Base-by-base conservation (phyloP, 202 grass and related monocot genomes). In the Setaria italica region DNA sequence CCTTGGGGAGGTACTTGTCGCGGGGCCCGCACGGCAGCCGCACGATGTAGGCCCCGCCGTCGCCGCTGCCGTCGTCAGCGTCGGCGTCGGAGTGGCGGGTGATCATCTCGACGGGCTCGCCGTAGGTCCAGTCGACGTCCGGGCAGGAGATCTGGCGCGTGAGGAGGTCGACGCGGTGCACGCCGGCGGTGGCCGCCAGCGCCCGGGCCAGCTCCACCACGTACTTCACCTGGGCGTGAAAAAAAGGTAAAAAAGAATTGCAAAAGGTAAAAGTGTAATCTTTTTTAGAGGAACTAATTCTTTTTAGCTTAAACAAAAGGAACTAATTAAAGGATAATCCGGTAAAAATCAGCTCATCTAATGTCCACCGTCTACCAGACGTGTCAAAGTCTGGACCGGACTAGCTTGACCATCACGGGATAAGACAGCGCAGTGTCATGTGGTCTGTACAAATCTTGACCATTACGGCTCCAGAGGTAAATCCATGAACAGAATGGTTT, bases 51-150 rank as follows among this genome's bases (percentile, higher is more conserved):
- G 96, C 95, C 0, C 91, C 91, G 6, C 71, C 86, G 3, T 37
- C 67, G 76, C 75, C 79, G 11, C n/a, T 69, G 7, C 33, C 49
- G 47, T 0, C 73, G 41, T 0, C 37, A 11, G 3, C 70, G n/a
- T 12, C 59, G n/a, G 6, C 35, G 17, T 67, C 86, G 3, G 90
- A 67, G 4, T 79, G 70, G 7, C 47, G 80, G 5, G 86, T 86
- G 4, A 99, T 74, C 96, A 99, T 99, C 79, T 99, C 96, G 0
- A 99, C 90, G 10, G 93, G 93, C 77, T 99, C 96, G 65, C 93
- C 91, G 81, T 99, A 99, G 51, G 96, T 99, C 93, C 90, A 94
- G 85, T 99, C 93, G 25, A 99, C 93, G 51, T 99, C 86, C 0
- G 91, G 93, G 55, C 86, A 84, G 20, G 88, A 90, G 62, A 99